Evolutionary conservation across 345 rosid species (phyloP), one percentile per base, ranked within the genome.

Genomic region (Populus ilicifolia): DNA sequence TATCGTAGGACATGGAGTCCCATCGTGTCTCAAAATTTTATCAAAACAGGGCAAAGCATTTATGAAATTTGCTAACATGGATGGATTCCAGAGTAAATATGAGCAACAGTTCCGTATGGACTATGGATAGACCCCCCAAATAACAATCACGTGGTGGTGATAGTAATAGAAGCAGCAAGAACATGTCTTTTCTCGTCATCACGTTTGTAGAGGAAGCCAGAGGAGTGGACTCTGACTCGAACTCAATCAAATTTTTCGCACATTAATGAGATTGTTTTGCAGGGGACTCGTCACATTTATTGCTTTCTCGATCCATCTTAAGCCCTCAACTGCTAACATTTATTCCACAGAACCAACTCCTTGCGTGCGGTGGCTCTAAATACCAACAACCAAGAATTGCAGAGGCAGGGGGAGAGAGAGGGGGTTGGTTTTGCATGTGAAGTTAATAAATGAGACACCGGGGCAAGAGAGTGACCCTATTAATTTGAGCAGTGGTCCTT

Each of bases 381-480:
- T 36, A 18, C 71, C 64, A 67, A 61, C 72, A 17, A 39, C 66
- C 69, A 56, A 20, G 21, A 27, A 20, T 14, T 29, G 21, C 6
- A 2, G 2, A 1, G 14, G 2, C 17, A 44, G 48, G 6, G 36
- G 5, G 25, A 17, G 4, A 13, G 63, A 48, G 27, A 25, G 61
- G 35, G 56, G 41, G 50, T 4, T 21, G 61, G 14, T 52, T 18
- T 41, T 54, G 80, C 85, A 80, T 65, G 89, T 80, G 89, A 74
- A 33, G 73, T 25, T 68, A 80, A 63, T 80, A 78, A 86, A 84
- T 82, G 75, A 71, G 79, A 69, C 72, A 35, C 43, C 30, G 50
- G 33, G 13, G 8, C 0, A 56, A 67, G 64, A 62, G 11, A 10
- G 44, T 0, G 29, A 1, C 64, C 63, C 63, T 54, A 10, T 56